Evolutionary conservation across 139 green algal species (phyloP).

Genomic region (Tetradesmus lagerheimii): DNA sequence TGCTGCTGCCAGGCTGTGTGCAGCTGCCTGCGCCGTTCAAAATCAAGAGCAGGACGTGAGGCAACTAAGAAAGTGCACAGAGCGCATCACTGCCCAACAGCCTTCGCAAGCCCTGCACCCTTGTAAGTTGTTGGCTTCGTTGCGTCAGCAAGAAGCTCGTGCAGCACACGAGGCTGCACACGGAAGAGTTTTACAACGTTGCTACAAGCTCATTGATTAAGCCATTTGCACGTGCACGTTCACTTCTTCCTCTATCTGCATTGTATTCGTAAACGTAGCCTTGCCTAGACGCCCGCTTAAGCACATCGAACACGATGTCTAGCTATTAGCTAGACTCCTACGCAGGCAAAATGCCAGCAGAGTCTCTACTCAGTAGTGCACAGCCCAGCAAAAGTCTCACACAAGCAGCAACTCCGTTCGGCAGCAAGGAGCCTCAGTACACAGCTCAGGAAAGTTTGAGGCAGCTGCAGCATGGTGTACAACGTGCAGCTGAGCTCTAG

Average conservation of each 20-base stretch:
- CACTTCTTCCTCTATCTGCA: not conserved
- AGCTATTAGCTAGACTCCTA: not conserved
- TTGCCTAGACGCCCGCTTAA: not conserved
- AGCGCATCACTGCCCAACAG: too few relatives aligned
- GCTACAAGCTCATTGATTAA: not conserved
- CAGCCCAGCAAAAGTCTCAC: not conserved
- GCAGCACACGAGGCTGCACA: not conserved
- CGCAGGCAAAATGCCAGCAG: not conserved
- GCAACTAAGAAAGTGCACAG: too few relatives aligned
- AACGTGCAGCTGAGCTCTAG: not conserved
- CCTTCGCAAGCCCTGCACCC: not conserved
- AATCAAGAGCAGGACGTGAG: too few relatives aligned
- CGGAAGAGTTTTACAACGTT: not conserved
- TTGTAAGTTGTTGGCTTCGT: not conserved
- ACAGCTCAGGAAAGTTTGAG: not conserved
- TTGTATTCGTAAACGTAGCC: not conserved
- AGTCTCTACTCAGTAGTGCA: not conserved
- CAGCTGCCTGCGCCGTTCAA: not conserved
- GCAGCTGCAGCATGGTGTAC: not conserved
- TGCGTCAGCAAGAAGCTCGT: not conserved
- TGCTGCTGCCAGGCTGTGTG: not conserved
- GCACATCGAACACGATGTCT: not conserved
- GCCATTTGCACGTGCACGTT: not conserved
- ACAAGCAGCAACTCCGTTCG: not conserved
- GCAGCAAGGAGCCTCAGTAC: not conserved